Evolutionary conservation across 108 stramenopile species (phyloP).

Genomic region (Mediolabrus comicus): DNA sequence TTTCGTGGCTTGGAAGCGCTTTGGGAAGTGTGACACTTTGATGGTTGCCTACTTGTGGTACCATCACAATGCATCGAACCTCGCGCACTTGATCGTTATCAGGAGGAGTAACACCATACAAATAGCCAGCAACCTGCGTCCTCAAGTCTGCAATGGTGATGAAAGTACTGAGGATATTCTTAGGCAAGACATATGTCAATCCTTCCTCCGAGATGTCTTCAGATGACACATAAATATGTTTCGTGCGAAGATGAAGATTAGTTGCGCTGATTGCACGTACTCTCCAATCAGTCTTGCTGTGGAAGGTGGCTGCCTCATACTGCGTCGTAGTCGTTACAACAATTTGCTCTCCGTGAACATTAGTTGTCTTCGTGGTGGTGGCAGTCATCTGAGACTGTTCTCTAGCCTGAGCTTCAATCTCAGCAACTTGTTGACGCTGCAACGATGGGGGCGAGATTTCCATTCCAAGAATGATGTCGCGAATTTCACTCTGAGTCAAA

Average conservation of each 20-base stretch:
- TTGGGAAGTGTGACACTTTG: conserved; percentile 94
- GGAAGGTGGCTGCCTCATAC: conserved; percentile 97
- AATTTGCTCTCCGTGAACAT: conserved; percentile 98
- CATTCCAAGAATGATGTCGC: conserved; percentile 99
- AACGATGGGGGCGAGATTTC: conserved; percentile 98
- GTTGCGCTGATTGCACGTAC: conserved; percentile 99
- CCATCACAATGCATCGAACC: conserved; percentile 95
- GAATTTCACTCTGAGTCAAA: conserved; percentile 98
- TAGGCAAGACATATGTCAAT: conserved; percentile 97
- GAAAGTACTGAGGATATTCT: conserved; percentile 97
- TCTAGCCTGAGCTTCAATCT: conserved; percentile 97
- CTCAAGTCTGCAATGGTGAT: conserved; percentile 95
- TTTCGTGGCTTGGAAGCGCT: conserved; percentile 87
- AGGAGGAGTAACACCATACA: conserved; percentile 96
- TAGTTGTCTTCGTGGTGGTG: conserved; percentile 97
- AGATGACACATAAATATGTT: conserved; percentile 97
- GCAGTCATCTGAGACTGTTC: conserved; percentile 97
- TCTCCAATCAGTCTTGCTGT: conserved; percentile 98
- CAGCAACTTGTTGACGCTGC: conserved; percentile 98
- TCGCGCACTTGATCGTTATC: conserved; percentile 97
- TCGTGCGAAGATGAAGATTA: conserved; percentile 96
- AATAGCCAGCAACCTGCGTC: conserved; percentile 96
- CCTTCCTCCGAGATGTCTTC: conserved; percentile 97
- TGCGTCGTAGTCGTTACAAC: conserved; percentile 97
- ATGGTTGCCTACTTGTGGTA: conserved; percentile 98